Base-by-base conservation (phyloP, 1,139 yeast genomes). In the Casaregolazyma suthepensis region DNA sequence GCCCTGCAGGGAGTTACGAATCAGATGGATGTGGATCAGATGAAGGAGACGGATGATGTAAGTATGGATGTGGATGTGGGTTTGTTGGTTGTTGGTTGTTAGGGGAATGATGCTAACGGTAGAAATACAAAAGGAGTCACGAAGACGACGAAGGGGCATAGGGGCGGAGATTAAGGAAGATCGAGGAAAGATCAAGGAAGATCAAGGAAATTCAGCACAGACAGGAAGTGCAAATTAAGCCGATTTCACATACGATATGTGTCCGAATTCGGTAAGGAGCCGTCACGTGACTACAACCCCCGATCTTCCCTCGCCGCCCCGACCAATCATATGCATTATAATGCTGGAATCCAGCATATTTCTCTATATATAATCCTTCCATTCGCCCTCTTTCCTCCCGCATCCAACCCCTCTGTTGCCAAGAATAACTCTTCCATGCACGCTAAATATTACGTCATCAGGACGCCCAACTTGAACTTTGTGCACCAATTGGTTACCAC, bases 1-100 rank as follows among this genome's bases (percentile, higher is more conserved):
- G 79, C 96, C 0, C 72, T 91, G 53, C 78, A 89, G 73, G 98
- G 98, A 1, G 76, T 91, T 7, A 83, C 91, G 45, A 90, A 90
- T 66, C 87, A 85, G 58, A 73, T 90, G 45, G 93, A 87, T 65
- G 86, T 93, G 1, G 76, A 76, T 9, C 80, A 80, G 58, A 71
- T 74, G 54, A 64, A 66, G 49, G 73, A 75, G 52, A 69, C 79
- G 13, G 75, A 78, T 50, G 87, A 83, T 55, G 63, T 61, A 54
- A 61, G 63, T 58, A 50, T 46, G 13, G 15, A 7, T 37, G 18
- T 20, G 20, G 38, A 5, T 10, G 2, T n/a, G 46, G 22, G 15
- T 4, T 3, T 44, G 18, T 31, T n/a, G n/a, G n/a, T n/a, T n/a
- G n/a, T n/a, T n/a, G n/a, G n/a, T n/a, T n/a, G n/a, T n/a, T n/a